Percentiles rank a stretch among this genome's conserved stretches.
Evolutionary conservation across 2,329 filamentous ascomycete species (phyloP).

Genomic region (Aspergillus pseudoglaucus): DNA sequence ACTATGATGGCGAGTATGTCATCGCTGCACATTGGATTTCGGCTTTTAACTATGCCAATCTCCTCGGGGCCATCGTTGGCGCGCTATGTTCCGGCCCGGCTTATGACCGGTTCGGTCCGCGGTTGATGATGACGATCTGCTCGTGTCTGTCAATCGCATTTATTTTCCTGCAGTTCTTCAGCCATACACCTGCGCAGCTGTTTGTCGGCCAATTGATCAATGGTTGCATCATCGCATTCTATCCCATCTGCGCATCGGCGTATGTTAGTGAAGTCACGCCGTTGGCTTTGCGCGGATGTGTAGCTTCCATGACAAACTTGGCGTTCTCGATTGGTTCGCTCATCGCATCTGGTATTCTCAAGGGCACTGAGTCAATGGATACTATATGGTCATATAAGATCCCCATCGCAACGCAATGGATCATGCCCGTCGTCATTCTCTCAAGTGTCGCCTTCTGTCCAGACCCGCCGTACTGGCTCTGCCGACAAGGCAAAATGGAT

Average conservation of each 20-base stretch:
- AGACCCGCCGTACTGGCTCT: constrained; percentile 22
- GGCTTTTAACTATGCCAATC: constrained; percentile 22
- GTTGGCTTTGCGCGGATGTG: constrained; percentile 23
- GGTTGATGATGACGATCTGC: constrained; percentile 19
- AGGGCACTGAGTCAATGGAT: constrained; percentile 13
- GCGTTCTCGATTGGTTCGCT: constrained; percentile 27
- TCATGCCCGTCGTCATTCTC: constrained; percentile 17
- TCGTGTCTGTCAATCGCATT: constrained; percentile 36
- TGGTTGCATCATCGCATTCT: constrained; percentile 56
- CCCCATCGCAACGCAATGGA: constrained; percentile 22
- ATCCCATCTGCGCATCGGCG: constrained; percentile 49
- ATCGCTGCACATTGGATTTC: constrained; percentile 21
- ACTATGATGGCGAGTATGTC: constrained; percentile 17
- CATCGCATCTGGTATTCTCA: constrained; percentile 25
- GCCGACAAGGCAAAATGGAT: constrained; percentile 14
- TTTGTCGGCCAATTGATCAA: constrained; percentile 57
- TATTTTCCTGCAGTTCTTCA: constrained; percentile 60
- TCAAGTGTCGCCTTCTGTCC: constrained; percentile 15
- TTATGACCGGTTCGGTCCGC: constrained; percentile 23
- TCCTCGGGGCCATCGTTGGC: constrained; percentile 19
- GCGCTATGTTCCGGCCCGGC: constrained; percentile 18
- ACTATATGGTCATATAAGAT: constrained; percentile 17
- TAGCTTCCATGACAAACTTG: constrained; percentile 24
- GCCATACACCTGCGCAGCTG: constrained; percentile 48
- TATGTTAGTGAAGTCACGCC: constrained; percentile 27